Evolutionary conservation across 805 yeast species (phyloP).

Genomic region (Scheffersomyces ergatensis): DNA sequence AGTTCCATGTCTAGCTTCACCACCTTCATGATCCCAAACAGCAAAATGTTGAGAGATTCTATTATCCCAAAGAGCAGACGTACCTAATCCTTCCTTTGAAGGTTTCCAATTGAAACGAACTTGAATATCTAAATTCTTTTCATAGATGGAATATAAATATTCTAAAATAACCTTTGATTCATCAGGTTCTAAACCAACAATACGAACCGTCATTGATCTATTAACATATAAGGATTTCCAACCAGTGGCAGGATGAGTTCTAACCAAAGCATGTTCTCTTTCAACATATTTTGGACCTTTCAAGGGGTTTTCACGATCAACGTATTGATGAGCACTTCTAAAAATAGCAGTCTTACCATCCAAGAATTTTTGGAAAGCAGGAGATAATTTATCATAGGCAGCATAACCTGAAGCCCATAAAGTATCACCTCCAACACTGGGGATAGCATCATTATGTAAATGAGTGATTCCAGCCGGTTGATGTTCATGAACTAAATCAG

Average conservation of each 20-base stretch:
- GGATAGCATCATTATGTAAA: conserved; percentile 38
- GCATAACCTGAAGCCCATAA: conserved; percentile 55
- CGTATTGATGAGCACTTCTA: conserved; percentile 40
- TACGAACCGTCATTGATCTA: conserved; percentile 48
- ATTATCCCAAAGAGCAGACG: conserved; percentile 62
- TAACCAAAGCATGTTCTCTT: conserved; percentile 58
- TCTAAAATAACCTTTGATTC: conserved; percentile 50
- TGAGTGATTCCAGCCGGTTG: conserved; percentile 40
- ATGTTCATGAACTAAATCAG: conserved; percentile 34
- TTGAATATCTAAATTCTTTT: conserved; percentile 54
- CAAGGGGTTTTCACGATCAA: conserved; percentile 45
- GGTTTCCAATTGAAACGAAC: conserved; percentile 50
- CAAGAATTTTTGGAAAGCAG: conserved; percentile 47
- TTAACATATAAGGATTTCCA: conserved; percentile 58
- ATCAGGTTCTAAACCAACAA: conserved; percentile 50
- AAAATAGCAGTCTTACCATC: conserved; percentile 51
- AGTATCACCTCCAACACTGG: conserved; percentile 55
- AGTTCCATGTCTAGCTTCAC: conserved; percentile 49
- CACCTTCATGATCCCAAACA: conserved; percentile 48
- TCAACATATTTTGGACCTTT: conserved; percentile 46
- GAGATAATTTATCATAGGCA: conserved; percentile 55
- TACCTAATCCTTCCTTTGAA: conserved; percentile 38
- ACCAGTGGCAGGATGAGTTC: conserved; percentile 67
- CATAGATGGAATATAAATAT: conserved; percentile 44
- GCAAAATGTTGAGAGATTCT: conserved; percentile 54